Conservation (phyloP, 805 yeast species). For the Wickerhamomyces bovis region DNA sequence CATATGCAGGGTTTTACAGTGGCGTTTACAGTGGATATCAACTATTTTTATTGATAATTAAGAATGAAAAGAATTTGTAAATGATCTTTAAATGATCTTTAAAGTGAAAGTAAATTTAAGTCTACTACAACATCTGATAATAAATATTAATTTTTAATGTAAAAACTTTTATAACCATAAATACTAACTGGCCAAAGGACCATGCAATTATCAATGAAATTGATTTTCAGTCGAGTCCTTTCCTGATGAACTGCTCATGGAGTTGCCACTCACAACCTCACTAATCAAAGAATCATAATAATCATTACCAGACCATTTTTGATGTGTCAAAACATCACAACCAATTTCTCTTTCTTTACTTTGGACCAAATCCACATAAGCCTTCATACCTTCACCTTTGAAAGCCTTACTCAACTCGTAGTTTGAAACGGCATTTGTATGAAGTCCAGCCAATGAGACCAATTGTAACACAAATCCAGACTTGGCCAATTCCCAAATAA, state of each 20-base stretch:
- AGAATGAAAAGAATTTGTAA: too few species aligned
- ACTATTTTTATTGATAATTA: too few species aligned
- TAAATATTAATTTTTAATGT: too few species aligned
- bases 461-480: slow-evolving; percentile 54
- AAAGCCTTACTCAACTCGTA: slow-evolving; percentile 45
- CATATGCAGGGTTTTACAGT: not conserved
- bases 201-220: not conserved
- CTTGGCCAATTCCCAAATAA: slow-evolving; percentile 49
- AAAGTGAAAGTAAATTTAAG: too few species aligned
- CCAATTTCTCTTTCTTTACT: slow-evolving; percentile 36
- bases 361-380: slow-evolving; percentile 50
- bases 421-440: slow-evolving; percentile 44
- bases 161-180: too few species aligned
- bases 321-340: slow-evolving; percentile 54
- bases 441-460: slow-evolving; percentile 56
- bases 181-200: too few species aligned
- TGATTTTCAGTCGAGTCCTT: slow-evolving; percentile 5
- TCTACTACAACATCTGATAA: too few species aligned
- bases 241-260: slow-evolving; percentile 1
- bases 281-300: slow-evolving; percentile 32
- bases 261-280: slow-evolving; percentile 5
- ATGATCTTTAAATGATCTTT: too few species aligned
- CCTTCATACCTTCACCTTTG: slow-evolving; percentile 50
- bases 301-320: slow-evolving; percentile 59
- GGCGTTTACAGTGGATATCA: too few species aligned